Conservation (phyloP, 129 eudicot genomes). For the Escallonia herrerae region DNA sequence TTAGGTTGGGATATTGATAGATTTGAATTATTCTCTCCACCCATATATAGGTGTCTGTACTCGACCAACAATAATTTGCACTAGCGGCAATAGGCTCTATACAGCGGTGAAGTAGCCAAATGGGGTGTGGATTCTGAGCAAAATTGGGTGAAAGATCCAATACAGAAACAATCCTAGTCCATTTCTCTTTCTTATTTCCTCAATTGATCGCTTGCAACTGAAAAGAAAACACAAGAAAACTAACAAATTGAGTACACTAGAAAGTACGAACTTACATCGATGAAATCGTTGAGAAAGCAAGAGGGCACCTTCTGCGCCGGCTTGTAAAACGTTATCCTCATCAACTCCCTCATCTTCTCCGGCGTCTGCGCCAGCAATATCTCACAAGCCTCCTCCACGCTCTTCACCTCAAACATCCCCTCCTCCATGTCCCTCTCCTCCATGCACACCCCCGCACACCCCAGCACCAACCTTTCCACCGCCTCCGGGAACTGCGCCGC, state of each 20-base stretch:
- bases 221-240: not conserved
- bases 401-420: conserved; percentile 57
- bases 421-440: conserved; percentile 71
- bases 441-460: conserved; percentile 62
- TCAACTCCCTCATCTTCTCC: conserved; percentile 51
- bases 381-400: conserved; percentile 55
- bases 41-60: too few relatives aligned
- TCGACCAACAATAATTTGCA: too few relatives aligned
- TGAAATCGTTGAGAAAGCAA: conserved; percentile 63
- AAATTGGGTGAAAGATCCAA: too few relatives aligned
- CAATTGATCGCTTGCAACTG: too few relatives aligned
- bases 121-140: too few relatives aligned
- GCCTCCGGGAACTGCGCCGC: conserved; percentile 61
- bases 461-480: conserved; percentile 68
- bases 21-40: too few relatives aligned
- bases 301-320: conserved; percentile 54
- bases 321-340: conserved; percentile 52
- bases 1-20: too few relatives aligned
- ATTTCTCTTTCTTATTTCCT: too few relatives aligned
- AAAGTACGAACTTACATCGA: conserved; percentile 39
- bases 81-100: too few relatives aligned
- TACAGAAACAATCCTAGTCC: too few relatives aligned
- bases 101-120: too few relatives aligned
- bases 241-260: not conserved
- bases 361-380: conserved; percentile 80